A percentile compares a stretch with the other conserved stretches of the same genome.
Conservation (phyloP, 31 red algal genomes). For the Porphyra umbilicalis region DNA sequence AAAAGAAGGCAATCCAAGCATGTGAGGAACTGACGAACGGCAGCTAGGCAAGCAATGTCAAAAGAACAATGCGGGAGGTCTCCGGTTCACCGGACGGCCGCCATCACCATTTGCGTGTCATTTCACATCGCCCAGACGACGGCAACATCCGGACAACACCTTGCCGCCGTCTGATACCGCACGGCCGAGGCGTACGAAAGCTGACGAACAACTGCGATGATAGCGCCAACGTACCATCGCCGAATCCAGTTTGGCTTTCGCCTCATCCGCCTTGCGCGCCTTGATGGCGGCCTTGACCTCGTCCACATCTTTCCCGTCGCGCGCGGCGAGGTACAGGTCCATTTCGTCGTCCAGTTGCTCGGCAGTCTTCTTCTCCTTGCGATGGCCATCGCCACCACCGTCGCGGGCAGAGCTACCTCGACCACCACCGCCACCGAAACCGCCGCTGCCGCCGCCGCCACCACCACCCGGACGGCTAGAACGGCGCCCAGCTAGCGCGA, state of each 20-base stretch:
- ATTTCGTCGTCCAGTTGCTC: constrained; percentile 12
- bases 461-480: not conserved
- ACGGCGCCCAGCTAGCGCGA: not conserved
- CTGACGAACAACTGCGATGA: too few species aligned
- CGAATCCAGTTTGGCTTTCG: constrained; percentile 1
- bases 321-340: constrained; percentile 4
- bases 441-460: not conserved
- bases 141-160: too few species aligned
- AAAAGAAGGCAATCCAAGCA: too few species aligned
- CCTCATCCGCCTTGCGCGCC: not conserved
- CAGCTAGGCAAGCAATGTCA: too few species aligned
- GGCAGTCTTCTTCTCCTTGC: not conserved
- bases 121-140: too few species aligned
- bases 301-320: constrained; percentile 6
- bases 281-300: constrained; percentile 4
- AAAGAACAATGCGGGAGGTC: too few species aligned
- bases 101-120: too few species aligned
- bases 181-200: too few species aligned
- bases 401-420: too few species aligned
- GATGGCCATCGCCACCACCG: not conserved
- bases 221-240: constrained; percentile 5
- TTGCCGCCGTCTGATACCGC: too few species aligned
- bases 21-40: too few species aligned
- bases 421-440: not conserved
- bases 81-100: too few species aligned